Base-by-base conservation (phyloP, 108 stramenopile genomes). In the Conticribra weissflogii region DNA sequence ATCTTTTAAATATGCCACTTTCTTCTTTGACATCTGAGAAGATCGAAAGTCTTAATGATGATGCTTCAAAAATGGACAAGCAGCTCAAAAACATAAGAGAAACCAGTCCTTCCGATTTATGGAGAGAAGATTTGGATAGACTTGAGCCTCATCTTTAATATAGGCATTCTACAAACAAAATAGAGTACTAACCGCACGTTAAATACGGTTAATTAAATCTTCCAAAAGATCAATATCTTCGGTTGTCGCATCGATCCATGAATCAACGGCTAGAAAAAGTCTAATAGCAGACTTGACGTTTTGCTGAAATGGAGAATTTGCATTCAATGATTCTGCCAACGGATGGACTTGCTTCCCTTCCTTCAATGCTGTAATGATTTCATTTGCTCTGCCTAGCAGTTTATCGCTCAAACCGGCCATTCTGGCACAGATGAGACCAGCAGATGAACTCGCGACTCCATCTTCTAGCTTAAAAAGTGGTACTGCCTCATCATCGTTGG, bases 401-500 rank as follows among this genome's bases (percentile, higher is more conserved):
- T 72, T 63, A 32, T 51, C 61, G 27, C 85, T 72, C 15, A 95
- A 64, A 18, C 97, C 96, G 31, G 96, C 97, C 79, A 88, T 83
- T 66, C 90, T 81, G 17, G 97, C 97, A 65, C 97, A 98, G 41
- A 92, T 74, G 14, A 97, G 63, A n/a, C 96, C 97, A 48, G 95
- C 93, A 28, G 97, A 98, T 21, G 91, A 91, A 17, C 59, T 81
- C 24, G 96, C 92, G 21, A 94, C 81, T 18, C 97, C 97, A 29
- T 88, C 83, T 76, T 86, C 88, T 17, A 98, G 81, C 65, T 90
- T 92, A 83, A 97, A 98, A 8, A 98, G 84, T 12, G 97, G 96
- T 49, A 71, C 66, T 28, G 88, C 89, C 31, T 67, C 65, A n/a
- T 87, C 86, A 12, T 77, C 69, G 28, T 69, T 66, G 0, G 81